Evolutionary conservation across 495 filamentous ascomycete genomes (phyloP).

Genomic region (Lasiosphaeris hirsuta): DNA sequence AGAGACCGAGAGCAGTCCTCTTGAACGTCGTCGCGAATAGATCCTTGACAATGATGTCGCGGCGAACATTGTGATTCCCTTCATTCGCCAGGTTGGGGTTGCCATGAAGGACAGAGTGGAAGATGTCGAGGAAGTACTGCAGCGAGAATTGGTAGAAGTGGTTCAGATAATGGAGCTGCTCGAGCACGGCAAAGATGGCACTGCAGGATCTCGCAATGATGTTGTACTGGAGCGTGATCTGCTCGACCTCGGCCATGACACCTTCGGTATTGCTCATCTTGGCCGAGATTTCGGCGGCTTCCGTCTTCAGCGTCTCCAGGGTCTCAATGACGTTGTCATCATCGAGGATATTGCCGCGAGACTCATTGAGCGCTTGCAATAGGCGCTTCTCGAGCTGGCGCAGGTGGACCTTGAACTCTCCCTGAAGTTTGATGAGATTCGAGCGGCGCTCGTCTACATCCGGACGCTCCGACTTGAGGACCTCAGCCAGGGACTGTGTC

Average conservation of each 20-base stretch:
- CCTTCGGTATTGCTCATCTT: slow-evolving; percentile 97
- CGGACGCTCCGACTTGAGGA: slow-evolving; percentile 92
- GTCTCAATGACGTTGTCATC: slow-evolving; percentile 98
- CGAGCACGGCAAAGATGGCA: slow-evolving; percentile 91
- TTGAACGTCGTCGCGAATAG: slow-evolving; percentile 90
- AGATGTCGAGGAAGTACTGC: slow-evolving; percentile 96
- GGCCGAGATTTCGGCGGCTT: slow-evolving; percentile 89
- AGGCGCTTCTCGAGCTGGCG: slow-evolving; percentile 94
- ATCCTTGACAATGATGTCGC: slow-evolving; percentile 82
- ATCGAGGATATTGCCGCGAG: slow-evolving; percentile 94
- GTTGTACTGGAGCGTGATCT: slow-evolving; percentile 88
- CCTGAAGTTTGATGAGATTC: slow-evolving; percentile 96
- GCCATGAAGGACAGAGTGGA: slow-evolving; percentile 82
- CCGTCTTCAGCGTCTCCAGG: slow-evolving; percentile 94
- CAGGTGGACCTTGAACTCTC: slow-evolving; percentile 96
- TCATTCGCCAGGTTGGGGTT: slow-evolving; percentile 71
- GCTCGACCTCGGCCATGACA: slow-evolving; percentile 96
- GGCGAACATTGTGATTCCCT: slow-evolving; percentile 69
- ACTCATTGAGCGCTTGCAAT: slow-evolving; percentile 93
- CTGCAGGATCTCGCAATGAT: slow-evolving; percentile 92
- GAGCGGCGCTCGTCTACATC: slow-evolving; percentile 97
- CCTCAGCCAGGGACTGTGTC: slow-evolving; percentile 94
- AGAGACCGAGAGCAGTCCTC: slow-evolving; percentile 82
- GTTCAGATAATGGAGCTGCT: slow-evolving; percentile 96
- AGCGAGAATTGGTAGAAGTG: slow-evolving; percentile 99